Conservation (phyloP, 768 basidiomycete genomes). For the Strobilomyces confusus region DNA sequence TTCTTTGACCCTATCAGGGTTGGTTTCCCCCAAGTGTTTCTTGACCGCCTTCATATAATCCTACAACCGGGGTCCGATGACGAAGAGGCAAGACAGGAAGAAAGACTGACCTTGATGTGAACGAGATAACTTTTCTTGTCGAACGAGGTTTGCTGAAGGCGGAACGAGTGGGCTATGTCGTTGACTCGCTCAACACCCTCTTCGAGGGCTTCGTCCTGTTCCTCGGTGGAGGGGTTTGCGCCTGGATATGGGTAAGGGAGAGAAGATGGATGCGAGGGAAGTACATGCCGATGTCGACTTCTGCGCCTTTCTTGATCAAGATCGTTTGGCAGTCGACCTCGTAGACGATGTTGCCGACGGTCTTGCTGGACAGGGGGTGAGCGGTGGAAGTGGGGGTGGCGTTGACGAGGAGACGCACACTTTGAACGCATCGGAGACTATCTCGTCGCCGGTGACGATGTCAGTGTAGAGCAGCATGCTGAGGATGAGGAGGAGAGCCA, state of each 20-base stretch:
- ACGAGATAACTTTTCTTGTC: slow-evolving; percentile 86
- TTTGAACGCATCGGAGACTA: slow-evolving; percentile 92
- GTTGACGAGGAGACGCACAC: slow-evolving; percentile 46
- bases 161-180: slow-evolving; percentile 91
- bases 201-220: slow-evolving; percentile 75
- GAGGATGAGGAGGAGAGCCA: slow-evolving; percentile 3
- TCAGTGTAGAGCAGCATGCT: slow-evolving; percentile 76
- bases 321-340: slow-evolving; percentile 84
- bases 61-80: slow-evolving; percentile 33
- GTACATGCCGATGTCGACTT: slow-evolving; percentile 81
- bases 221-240: slow-evolving; percentile 91
- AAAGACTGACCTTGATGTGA: slow-evolving; percentile 72
- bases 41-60: slow-evolving; percentile 95
- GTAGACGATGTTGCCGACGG: slow-evolving; percentile 70
- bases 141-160: slow-evolving; percentile 74
- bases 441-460: slow-evolving; percentile 77
- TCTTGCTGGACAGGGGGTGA: slow-evolving; percentile 51
- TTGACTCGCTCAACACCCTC: slow-evolving; percentile 75
- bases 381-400: not conserved
- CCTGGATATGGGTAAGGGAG: slow-evolving; percentile 42
- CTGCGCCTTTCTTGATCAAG: slow-evolving; percentile 65
- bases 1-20: slow-evolving; percentile 57
- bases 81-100: not conserved
- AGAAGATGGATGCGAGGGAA: not conserved
- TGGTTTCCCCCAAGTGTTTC: slow-evolving; percentile 46